Evolutionary conservation across 2,329 filamentous ascomycete species (phyloP), one percentile per base, ranked within the genome.

Genomic region (Curvularia eragrostidis): DNA sequence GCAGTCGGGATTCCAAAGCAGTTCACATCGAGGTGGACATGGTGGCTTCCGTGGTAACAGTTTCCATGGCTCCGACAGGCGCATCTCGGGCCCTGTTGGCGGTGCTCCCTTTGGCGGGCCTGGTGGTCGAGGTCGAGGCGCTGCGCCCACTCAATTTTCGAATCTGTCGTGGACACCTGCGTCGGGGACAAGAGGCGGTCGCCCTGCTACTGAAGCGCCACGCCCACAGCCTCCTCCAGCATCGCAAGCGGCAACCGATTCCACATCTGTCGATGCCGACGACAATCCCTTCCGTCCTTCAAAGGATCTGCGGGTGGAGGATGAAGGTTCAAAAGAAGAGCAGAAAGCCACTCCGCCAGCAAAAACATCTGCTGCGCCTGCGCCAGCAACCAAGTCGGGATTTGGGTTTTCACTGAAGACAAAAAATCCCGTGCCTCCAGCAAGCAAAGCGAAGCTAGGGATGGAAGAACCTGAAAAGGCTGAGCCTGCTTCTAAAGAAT

Each of bases 351-450:
- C 86, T 77, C 83, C 83, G 28, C 82, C 85, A 10, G 65, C 63
- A 4, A 81, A 77, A 21, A 55, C 84, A 85, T 26, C 63, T 56
- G 80, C 85, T 38, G 78, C 83, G 2, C 81, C 84, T 19, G 80
- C 82, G 1, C 83, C 85, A 81, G 84, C 58, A 71, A 77, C 58
- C 75, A 81, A 71, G 47, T 80, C 81, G 57, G 80, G 80, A 2
- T 96, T 97, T 71, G 96, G 92, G 74, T 98, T 98, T 75, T 92
- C 93, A 1, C 92, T 98, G 77, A 97, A 97, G 74, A 85, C 88
- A 9, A 85, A 89, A 41, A 84, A 82, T 10, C 82, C 84, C 3
- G 82, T 88, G 19, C 78, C 80, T 24, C 80, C 84, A 60, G 80
- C 82, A 56, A 79, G 80, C 46, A 83, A 83, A 61, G 77, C 80